These are phyloP conservation scores for Phytophthora litchii DNA, from an alignment of 352 stramenopile species.

Conservation along the genomic window DNA sequence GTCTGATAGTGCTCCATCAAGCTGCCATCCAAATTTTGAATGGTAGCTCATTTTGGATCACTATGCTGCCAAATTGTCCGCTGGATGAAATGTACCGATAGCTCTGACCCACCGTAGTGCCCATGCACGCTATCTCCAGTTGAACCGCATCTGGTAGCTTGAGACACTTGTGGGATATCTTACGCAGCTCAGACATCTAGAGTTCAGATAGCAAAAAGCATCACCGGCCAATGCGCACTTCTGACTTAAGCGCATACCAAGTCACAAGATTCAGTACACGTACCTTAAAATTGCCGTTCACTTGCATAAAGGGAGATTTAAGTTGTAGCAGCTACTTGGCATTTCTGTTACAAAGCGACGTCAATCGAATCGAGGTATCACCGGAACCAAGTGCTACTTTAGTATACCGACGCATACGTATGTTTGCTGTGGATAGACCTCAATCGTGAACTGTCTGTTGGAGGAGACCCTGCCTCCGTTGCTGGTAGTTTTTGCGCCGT, in stretches of 20 bases:
- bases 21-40: too few species aligned
- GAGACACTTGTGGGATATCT: constrained; percentile 45
- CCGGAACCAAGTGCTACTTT: background rate
- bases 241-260: too few species aligned
- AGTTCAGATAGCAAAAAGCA: background rate
- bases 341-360: constrained; percentile 24
- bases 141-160: constrained; percentile 35
- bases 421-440: constrained; percentile 50
- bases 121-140: constrained; percentile 67
- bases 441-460: constrained; percentile 39
- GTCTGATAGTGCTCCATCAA: too few species aligned
- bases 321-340: constrained; percentile 36
- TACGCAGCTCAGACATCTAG: constrained; percentile 68
- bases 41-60: too few species aligned
- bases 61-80: constrained; percentile 1
- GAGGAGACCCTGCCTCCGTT: constrained; percentile 4
- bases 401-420: constrained; percentile 24
- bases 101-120: constrained; percentile 61
- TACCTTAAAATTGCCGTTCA: constrained; percentile 68
- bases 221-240: too few species aligned
- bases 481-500: background rate
- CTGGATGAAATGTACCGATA: constrained; percentile 67
- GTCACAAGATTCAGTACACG: background rate
- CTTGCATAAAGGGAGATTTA: constrained; percentile 59
- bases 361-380: background rate